phyloP scores from a whole-genome alignment of 2,329 filamentous ascomycete species.

The Alternaria brassicicola region DNA sequence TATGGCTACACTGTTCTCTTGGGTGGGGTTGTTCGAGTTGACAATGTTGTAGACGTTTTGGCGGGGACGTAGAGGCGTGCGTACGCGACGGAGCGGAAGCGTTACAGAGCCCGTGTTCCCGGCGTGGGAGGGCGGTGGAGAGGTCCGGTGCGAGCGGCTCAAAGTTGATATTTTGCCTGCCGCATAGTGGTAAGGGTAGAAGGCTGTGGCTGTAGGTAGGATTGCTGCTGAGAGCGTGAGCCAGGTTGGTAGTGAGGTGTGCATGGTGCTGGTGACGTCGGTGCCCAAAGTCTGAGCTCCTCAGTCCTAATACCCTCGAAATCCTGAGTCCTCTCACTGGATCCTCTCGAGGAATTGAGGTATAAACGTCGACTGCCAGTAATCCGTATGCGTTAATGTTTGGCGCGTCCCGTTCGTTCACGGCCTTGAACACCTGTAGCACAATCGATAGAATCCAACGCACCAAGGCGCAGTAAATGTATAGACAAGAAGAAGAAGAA shows the following conservation, averaged over 20 bases:
- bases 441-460: not conserved
- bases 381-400: not conserved
- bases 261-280: conserved; percentile 24
- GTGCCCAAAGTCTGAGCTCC: not conserved
- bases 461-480: not conserved
- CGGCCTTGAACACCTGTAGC: not conserved
- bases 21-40: conserved; percentile 34
- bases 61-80: conserved; percentile 46
- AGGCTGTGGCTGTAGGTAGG: conserved; percentile 37
- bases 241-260: conserved; percentile 29
- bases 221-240: conserved; percentile 32
- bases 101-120: conserved; percentile 19
- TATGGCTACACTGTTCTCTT: conserved; percentile 57
- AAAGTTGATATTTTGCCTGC: conserved; percentile 11
- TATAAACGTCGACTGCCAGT: not conserved
- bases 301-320: not conserved
- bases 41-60: conserved; percentile 57
- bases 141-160: conserved; percentile 8
- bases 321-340: not conserved
- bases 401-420: not conserved
- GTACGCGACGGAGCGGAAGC: conserved; percentile 38
- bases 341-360: not conserved
- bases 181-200: conserved; percentile 44
- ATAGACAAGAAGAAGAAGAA: not conserved
- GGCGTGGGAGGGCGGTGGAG: not conserved